phyloP scores from a whole-genome alignment of 2,329 filamentous ascomycete species.

The Trichoderma sp. region DNA sequence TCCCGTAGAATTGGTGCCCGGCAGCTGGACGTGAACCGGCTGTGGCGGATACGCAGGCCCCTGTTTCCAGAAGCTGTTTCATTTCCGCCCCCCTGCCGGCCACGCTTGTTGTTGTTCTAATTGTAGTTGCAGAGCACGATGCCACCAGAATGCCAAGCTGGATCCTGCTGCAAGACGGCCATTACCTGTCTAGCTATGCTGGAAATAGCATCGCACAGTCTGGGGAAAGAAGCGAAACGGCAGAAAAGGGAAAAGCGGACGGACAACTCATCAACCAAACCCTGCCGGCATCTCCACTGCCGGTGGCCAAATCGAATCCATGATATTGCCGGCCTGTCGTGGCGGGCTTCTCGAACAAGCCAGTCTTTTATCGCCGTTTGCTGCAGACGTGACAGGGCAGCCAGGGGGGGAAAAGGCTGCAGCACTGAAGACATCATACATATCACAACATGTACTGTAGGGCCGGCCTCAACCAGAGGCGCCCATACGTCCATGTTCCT shows the following conservation, averaged over 20 bases:
- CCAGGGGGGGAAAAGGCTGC: background rate
- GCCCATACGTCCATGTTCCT: too few relatives aligned
- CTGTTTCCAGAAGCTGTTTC: background rate
- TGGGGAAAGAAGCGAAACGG: conserved; percentile 10
- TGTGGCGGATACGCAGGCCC: background rate
- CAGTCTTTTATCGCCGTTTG: background rate
- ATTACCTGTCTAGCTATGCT: conserved; percentile 1
- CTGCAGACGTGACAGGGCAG: background rate
- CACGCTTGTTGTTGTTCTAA: background rate
- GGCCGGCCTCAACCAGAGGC: too few relatives aligned
- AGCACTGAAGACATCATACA: background rate
- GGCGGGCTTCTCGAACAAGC: conserved; percentile 10
- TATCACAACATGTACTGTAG: background rate
- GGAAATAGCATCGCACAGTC: conserved; percentile 15
- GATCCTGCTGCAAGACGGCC: conserved; percentile 3
- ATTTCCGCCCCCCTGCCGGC: conserved; percentile 15
- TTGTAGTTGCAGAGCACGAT: too few relatives aligned
- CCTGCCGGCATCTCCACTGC: background rate
- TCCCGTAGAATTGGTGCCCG: background rate
- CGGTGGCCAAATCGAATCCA: conserved; percentile 4
- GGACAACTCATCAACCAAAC: background rate
- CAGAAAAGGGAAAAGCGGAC: background rate
- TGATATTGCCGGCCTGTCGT: conserved; percentile 1
- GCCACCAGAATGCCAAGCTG: background rate
- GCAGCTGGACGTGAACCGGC: background rate